Evolutionary conservation across 2,329 filamentous ascomycete genomes (phyloP).

Genomic region (Paracamarosporium sp.): DNA sequence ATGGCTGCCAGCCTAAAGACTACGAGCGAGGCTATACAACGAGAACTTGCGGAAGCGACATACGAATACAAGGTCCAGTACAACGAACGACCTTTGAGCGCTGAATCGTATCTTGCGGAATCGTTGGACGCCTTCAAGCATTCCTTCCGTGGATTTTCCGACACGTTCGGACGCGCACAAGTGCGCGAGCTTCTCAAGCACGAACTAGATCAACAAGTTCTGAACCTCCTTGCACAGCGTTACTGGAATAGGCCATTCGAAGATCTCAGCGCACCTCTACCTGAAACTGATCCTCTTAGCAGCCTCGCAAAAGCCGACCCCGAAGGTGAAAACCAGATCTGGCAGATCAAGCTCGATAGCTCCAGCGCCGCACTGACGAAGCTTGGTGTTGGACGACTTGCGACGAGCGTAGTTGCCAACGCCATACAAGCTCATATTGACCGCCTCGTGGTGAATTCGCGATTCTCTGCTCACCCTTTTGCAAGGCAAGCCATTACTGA

Average conservation of each 20-base stretch:
- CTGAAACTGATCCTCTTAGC: slow-evolving; percentile 74
- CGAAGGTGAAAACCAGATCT: slow-evolving; percentile 75
- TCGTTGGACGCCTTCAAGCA: slow-evolving; percentile 97
- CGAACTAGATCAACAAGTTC: slow-evolving; percentile 91
- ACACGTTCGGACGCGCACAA: slow-evolving; percentile 86
- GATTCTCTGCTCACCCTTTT: slow-evolving; percentile 89
- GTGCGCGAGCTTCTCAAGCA: slow-evolving; percentile 89
- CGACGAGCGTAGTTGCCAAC: slow-evolving; percentile 87
- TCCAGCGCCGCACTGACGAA: slow-evolving; percentile 91
- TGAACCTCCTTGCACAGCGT: slow-evolving; percentile 88
- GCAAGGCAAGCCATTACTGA: slow-evolving; percentile 92
- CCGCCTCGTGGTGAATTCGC: slow-evolving; percentile 76
- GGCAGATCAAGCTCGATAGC: slow-evolving; percentile 93
- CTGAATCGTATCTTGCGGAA: slow-evolving; percentile 95
- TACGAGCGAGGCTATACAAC: slow-evolving; percentile 89
- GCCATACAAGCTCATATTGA: slow-evolving; percentile 88
- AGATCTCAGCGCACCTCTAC: slow-evolving; percentile 72
- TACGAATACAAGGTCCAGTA: slow-evolving; percentile 99
- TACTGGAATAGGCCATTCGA: slow-evolving; percentile 98
- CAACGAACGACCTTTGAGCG: slow-evolving; percentile 92
- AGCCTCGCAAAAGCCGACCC: slow-evolving; percentile 86
- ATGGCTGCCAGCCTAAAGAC: slow-evolving; percentile 92
- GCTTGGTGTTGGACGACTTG: slow-evolving; percentile 88
- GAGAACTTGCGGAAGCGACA: slow-evolving; percentile 93
- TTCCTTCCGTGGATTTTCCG: slow-evolving; percentile 92